Evolutionary conservation across 2,329 filamentous ascomycete genomes (phyloP), one percentile per base, ranked within the genome.

Genomic region (Corynespora cassiicola): DNA sequence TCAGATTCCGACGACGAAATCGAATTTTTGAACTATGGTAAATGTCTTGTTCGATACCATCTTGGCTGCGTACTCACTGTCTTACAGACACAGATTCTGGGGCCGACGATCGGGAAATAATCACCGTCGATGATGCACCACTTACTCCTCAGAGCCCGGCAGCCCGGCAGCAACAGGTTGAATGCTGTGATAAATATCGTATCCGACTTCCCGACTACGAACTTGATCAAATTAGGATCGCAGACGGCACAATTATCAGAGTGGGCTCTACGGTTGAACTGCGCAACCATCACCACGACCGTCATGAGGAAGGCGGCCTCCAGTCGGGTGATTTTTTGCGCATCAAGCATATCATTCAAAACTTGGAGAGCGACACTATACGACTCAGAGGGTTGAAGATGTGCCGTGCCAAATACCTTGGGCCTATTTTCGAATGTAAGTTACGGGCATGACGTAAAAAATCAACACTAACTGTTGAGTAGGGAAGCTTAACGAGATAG

Each of bases 401-500:
- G 12, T 33, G 52, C 0, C 39, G 61, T 0, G 35, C 36, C 0
- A 54, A 52, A 7, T 58, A 61, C 22, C 26, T 55, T 1, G 32
- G 36, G 0, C 56, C 40, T 1, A 4, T 56, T 0, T 61, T 61
- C 11, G 45, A 58, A 2, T 35, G 58, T 56, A 40, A 33, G 50
- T 38, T 7, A 11, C 25, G 18, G 11, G 3, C 14, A 6, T 27
- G 21, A 7, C 5, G n/a, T n/a, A n/a, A n/a, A n/a, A n/a, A n/a
- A n/a, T n/a, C n/a, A 28, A 9, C 22, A 34, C 42, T 44, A 17
- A 50, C 34, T 12, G n/a, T 5, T 1, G 10, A 18, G 9, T 19
- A 61, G 57, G 40, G 24, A 59, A 55, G n/a, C 21, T 57, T 2
- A 61, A 61, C 23, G 54, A 61, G 14, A 10, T 61, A 2, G 45